phyloP scores from a whole-genome alignment of 176 grass and related monocot genomes.

The Cenchrus americanus region DNA sequence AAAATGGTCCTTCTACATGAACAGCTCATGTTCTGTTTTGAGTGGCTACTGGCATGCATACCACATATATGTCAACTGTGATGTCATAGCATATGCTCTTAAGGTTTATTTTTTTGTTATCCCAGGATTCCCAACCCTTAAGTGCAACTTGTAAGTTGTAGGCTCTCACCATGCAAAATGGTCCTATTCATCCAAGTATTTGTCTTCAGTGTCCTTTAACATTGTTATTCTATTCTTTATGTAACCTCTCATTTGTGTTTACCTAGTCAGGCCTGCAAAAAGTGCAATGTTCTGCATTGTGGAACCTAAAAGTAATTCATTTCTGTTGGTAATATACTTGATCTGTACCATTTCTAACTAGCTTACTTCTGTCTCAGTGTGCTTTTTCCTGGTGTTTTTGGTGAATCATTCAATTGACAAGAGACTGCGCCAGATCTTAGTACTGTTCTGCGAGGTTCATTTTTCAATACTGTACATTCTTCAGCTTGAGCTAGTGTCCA shows the following conservation, averaged over 20 bases:
- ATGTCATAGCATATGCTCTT: background rate
- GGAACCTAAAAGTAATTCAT: slow-evolving; percentile 15
- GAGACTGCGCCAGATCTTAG: slow-evolving; percentile 80
- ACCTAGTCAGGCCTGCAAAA: background rate
- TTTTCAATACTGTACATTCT: slow-evolving; percentile 94
- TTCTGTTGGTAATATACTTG: slow-evolving; percentile 1
- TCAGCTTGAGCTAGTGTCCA: slow-evolving; percentile 90
- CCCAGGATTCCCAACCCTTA: background rate
- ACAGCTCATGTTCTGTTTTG: slow-evolving; percentile 1
- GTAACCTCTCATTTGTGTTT: background rate
- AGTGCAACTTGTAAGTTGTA: slow-evolving; percentile 14
- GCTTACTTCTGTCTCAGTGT: slow-evolving; percentile 65
- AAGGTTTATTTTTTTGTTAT: background rate
- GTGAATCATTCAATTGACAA: slow-evolving; percentile 80
- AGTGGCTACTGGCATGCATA: slow-evolving; percentile 12
- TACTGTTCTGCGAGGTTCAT: slow-evolving; percentile 89
- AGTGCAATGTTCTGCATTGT: background rate
- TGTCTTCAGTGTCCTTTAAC: background rate
- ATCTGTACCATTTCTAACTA: slow-evolving; percentile 31
- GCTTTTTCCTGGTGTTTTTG: slow-evolving; percentile 94
- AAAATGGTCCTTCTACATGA: background rate
- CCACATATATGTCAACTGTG: background rate
- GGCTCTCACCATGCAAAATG: background rate
- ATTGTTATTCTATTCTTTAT: slow-evolving; percentile 12
- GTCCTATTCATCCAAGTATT: background rate